Base-by-base conservation (phyloP, 2,329 filamentous ascomycete genomes). In the Claviceps monticola region DNA sequence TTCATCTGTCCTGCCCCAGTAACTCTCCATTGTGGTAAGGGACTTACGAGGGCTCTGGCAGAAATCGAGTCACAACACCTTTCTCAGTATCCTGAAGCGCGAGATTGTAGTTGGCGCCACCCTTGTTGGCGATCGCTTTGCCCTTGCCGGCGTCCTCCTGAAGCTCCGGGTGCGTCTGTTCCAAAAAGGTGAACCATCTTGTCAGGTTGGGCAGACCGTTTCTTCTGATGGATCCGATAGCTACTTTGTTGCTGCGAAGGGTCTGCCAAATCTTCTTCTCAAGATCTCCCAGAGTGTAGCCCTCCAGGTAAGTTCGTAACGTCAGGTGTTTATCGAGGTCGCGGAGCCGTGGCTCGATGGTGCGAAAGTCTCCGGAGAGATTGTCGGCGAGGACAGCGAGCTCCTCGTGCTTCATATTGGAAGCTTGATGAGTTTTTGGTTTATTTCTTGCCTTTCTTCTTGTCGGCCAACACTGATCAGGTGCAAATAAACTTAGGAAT, bases 11-110 rank as follows among this genome's bases (percentile, higher is more conserved):
- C 17, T n/a, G 37, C 9, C 6, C 23, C 41, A 16, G 34, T 19
- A 29, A 0, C 0, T 6, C 8, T 2, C 21, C 34, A 5, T 11
- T 37, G 19, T 21, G 41, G 36, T 13, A 14, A 23, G 7, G 29
- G 29, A 73, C 80, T 69, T 68, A 86, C 74, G 88, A 95, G 57
- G 91, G 91, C 81, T 96, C 91, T 3, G 91, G 91, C 16, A 91
- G 83, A 71, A 97, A 97, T 61, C 90, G 78, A 21, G 88, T 95
- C 19, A 96, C 87, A 53, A 97, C 89, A 3, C 88, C 89, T 65
- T 91, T 83, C 39, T 91, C 87, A 8, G 86, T 84, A 65, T 94
- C 86, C 61, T 86, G 82, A 39, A 96, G 76, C 2, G 83, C 85
- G 66, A 96, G 86, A 64, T 94, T 89, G 70, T 93, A 97, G 74